Evolutionary conservation across 345 rosid species (phyloP).

Genomic region (Euphorbia tirucalli): DNA sequence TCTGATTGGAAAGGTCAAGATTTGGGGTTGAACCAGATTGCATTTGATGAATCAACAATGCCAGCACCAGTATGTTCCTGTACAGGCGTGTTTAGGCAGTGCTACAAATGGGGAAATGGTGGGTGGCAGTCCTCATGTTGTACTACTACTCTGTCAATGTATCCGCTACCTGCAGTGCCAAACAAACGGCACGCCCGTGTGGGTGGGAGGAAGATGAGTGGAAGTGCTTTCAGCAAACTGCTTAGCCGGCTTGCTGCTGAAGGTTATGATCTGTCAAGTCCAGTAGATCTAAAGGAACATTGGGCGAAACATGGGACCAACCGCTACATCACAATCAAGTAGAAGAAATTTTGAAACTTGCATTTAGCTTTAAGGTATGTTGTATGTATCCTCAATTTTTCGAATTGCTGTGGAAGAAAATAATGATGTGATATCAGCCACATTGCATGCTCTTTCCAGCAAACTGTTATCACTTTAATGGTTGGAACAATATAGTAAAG

Average conservation of each 20-base stretch:
- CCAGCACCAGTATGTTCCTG: slow-evolving; percentile 93
- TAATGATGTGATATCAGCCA: slow-evolving; percentile 11
- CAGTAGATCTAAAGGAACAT: slow-evolving; percentile 35
- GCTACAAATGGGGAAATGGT: slow-evolving; percentile 99
- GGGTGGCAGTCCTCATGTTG: slow-evolving; percentile 99
- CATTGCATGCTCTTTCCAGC: neutral
- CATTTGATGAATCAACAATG: slow-evolving; percentile 90
- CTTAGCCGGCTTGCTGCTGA: slow-evolving; percentile 76
- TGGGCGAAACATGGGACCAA: slow-evolving; percentile 40
- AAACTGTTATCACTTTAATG: neutral
- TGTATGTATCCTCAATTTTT: slow-evolving; percentile 18
- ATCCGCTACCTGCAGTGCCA: slow-evolving; percentile 84
- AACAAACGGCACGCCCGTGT: slow-evolving; percentile 88
- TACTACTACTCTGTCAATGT: slow-evolving; percentile 82
- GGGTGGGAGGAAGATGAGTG: slow-evolving; percentile 98
- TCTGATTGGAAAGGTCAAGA: slow-evolving; percentile 87
- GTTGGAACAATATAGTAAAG: neutral
- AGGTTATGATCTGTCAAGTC: slow-evolving; percentile 32
- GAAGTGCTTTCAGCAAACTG: slow-evolving; percentile 93
- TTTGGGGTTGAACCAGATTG: slow-evolving; percentile 82
- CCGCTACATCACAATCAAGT: slow-evolving; percentile 36
- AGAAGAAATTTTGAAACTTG: slow-evolving; percentile 6
- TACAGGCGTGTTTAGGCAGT: slow-evolving; percentile 81
- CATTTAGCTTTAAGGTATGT: slow-evolving; percentile 7
- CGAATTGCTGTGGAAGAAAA: slow-evolving; percentile 12